Evolutionary conservation across 2,329 filamentous ascomycete species (phyloP), one percentile per base, ranked within the genome.

Genomic region (Phyllosticta ampelicida): DNA sequence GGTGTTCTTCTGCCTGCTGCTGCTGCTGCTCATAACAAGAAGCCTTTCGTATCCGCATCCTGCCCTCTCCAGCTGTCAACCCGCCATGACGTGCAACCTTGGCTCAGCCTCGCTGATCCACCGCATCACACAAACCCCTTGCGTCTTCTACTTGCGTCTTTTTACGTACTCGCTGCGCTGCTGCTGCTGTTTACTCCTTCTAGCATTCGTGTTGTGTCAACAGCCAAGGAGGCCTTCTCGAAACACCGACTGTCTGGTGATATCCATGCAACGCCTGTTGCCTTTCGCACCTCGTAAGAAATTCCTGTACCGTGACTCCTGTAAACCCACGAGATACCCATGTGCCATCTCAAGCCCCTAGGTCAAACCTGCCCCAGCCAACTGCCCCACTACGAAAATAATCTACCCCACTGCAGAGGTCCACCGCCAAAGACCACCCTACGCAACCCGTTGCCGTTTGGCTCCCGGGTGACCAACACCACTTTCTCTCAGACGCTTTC

Each of bases 401-500:
- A n/a, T 26, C 23, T 26, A 26, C 23, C 23, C 23, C 23, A 26
- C 23, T 26, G 23, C 23, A 26, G 23, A 26, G 4, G 3, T 8
- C 23, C 23, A 3, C 23, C 23, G 23, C 9, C 18, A 11, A 11
- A n/a, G 10, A 26, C 48, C n/a, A 21, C 19, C 26, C 55, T 49
- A 59, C 18, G 48, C 53, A 23, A 55, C 26, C 21, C 53, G 29
- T 53, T 59, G 57, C 30, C 57, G 52, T 49, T 59, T 59, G 11
- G 49, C 57, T 48, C 49, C 53, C 11, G 28, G 48, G 11, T 36
- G 19, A 11, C 10, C 28, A n/a, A 51, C 48, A 21, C 53, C 57
- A 13, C 21, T 48, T 29, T 71, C 70, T 3, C 64, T 65, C 28
- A 68, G 61, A 28, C 73, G 67, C 53, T 73, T 73, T n/a, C 73